Evolutionary conservation across 2,329 filamentous ascomycete genomes (phyloP), one percentile per base, ranked within the genome.

Genomic region (Talaromyces verruculosus): DNA sequence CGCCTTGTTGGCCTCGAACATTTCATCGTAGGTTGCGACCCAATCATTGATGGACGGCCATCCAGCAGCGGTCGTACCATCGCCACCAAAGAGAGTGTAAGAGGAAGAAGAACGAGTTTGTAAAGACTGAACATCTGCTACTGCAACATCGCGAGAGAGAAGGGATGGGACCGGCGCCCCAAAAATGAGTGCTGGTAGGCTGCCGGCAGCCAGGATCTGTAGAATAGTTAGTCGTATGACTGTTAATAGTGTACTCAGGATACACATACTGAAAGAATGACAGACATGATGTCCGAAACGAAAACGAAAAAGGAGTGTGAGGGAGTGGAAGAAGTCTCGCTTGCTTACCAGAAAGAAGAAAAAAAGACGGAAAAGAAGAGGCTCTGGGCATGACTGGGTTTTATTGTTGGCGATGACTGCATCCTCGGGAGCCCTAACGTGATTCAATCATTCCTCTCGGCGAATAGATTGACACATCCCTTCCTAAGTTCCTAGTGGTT

Each of bases 21-120:
- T 66, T 0, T 66, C 65, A 28, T 66, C 61, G 33, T 63, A 66
- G 25, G 41, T 58, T 41, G 59, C 45, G 6, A 75, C 69, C 75
- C 76, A 78, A 39, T 69, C 62, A 61, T 67, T 61, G 33, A 68
- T 66, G 17, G 68, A 63, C 4, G 76, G 76, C 76, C 76, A 78
- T 39, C 74, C 75, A 17, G 69, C 72, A 5, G 63, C 49, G 37
- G 51, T 35, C 2, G 22, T 13, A 11, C 65, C 65, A 63, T 66
- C 43, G 61, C 65, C 65, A 59, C 65, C 61, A 37, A 66, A 66
- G 39, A 66, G 25, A 51, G 61, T 63, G 45, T 66, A 66, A 11
- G 65, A 13, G 37, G 28, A 45, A 22, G 64, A 28, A 7, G 61
- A 39, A n/a, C 65, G 65, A 55, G 37, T 41, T 19, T 47, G 15